phyloP scores from a whole-genome alignment of 2,329 filamentous ascomycete species.

The Lachnellula cervina region DNA sequence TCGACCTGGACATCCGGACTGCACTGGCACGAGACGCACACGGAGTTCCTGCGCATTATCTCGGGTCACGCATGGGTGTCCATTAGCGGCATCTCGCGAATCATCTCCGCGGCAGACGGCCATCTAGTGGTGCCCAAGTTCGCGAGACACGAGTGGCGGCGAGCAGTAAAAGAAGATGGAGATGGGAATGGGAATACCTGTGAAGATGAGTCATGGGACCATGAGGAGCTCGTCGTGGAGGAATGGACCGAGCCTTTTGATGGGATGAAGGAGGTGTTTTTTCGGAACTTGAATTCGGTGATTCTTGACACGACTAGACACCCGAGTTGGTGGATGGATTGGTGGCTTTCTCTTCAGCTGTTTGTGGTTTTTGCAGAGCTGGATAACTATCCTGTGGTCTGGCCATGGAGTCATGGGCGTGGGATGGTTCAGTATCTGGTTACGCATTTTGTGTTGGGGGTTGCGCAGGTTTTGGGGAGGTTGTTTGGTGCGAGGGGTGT shows the following conservation, averaged over 20 bases:
- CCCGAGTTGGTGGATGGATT: background rate
- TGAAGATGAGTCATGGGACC: background rate
- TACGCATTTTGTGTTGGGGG: background rate
- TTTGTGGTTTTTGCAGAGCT: conserved; percentile 8
- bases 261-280: conserved; percentile 19
- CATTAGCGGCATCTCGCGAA: conserved; percentile 3
- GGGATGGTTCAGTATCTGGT: background rate
- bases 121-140: conserved; percentile 9
- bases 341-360: conserved; percentile 10
- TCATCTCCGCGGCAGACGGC: conserved; percentile 5
- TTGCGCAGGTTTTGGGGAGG: background rate
- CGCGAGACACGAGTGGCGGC: conserved; percentile 15
- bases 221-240: conserved; percentile 10
- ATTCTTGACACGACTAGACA: conserved; percentile 6
- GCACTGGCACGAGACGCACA: conserved; percentile 19
- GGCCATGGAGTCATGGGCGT: background rate
- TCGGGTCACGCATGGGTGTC: conserved; percentile 12
- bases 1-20: conserved; percentile 17
- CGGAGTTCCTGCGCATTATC: conserved; percentile 15
- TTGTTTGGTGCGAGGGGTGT: background rate
- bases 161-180: background rate
- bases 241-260: conserved; percentile 20
- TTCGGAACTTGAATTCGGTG: conserved; percentile 16
- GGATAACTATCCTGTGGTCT: conserved; percentile 16
- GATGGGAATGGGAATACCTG: background rate